phyloP scores from a whole-genome alignment of 129 eudicot species.

The Flaveria trinervia region DNA sequence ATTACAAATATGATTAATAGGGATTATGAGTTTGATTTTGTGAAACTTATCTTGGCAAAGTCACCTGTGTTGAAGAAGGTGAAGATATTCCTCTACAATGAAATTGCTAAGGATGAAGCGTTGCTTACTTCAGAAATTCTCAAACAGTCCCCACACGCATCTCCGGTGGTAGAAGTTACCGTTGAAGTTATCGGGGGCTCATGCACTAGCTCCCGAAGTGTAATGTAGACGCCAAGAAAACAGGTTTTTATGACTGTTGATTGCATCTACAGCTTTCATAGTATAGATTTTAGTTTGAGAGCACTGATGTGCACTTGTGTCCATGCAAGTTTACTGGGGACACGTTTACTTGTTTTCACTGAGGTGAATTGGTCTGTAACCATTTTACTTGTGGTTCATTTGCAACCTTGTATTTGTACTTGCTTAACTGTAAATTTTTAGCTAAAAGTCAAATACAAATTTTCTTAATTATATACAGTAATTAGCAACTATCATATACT shows the following conservation, averaged over 20 bases:
- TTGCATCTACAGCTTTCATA: not conserved
- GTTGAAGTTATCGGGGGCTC: conserved; percentile 35
- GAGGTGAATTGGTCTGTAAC: not conserved
- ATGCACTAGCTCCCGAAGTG: conserved; percentile 25
- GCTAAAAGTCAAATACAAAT: no score
- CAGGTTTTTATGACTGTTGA: conserved; percentile 8
- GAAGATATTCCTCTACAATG: not conserved
- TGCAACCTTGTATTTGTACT: conserved; percentile 1
- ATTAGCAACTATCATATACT: no score
- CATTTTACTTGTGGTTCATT: conserved; percentile 3
- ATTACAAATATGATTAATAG: not conserved
- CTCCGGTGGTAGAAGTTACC: conserved; percentile 1
- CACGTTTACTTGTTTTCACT: not conserved
- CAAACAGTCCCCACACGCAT: conserved; percentile 5
- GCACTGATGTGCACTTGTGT: not conserved
- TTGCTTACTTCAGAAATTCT: not conserved
- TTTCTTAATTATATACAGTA: no score
- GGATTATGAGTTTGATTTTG: conserved; percentile 19
- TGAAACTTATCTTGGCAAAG: conserved; percentile 19
- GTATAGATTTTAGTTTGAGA: conserved; percentile 19
- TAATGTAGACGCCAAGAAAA: conserved; percentile 12
- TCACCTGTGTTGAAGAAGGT: conserved; percentile 26
- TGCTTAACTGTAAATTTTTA: not conserved
- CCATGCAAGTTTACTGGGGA: not conserved
- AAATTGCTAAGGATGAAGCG: conserved; percentile 23